Base-by-base conservation (phyloP, 208 protist genomes). In the Leishmania arabica region DNA sequence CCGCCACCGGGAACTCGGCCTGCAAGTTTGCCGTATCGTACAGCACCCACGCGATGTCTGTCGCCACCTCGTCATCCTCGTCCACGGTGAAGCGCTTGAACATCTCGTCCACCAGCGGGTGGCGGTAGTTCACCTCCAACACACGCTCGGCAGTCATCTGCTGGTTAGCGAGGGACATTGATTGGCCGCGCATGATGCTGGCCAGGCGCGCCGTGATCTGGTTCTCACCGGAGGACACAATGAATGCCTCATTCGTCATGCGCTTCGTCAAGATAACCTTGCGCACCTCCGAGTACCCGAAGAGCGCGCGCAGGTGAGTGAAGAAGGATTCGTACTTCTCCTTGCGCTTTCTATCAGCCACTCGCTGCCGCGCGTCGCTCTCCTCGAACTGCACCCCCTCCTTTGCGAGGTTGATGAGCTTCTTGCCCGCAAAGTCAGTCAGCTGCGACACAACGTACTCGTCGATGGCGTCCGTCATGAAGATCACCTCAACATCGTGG, bases 91-190 rank as follows among this genome's bases (percentile, higher is more conserved):
- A 88, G 70, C 94, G 89, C 24, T 90, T 80, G 83, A 95, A 93
- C 19, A 99, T 90, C 72, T 99, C 90, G 17, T 93, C 80, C 37
- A 99, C 96, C 27, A 99, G 88, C 9, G 98, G 96, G 87, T 99
- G 99, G 64, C 93, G 89, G 73, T 99, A 96, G 95, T 99, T 99
- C 84, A 99, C 89, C 92, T 99, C 99, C 64, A 99, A 83, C 54
- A 98, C 98, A 71, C 95, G 97, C 83, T 98, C 91, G 40, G 93
- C 90, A 37, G 85, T 88, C 49, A 90, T 79, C 24, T 80, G 78
- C n/a, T 86, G 62, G 4, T 54, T 65, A 47, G 92, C 89, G n/a
- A 72, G 56, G 71, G 89, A 84, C 56, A 98, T 85, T 8, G 97
- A 93, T 91, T 99, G 99, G 24, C 93, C 91, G 71, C 98, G 98